phyloP scores from a whole-genome alignment of 1,284 basidiomycete genomes.

The Ceratobasidium sp. region DNA sequence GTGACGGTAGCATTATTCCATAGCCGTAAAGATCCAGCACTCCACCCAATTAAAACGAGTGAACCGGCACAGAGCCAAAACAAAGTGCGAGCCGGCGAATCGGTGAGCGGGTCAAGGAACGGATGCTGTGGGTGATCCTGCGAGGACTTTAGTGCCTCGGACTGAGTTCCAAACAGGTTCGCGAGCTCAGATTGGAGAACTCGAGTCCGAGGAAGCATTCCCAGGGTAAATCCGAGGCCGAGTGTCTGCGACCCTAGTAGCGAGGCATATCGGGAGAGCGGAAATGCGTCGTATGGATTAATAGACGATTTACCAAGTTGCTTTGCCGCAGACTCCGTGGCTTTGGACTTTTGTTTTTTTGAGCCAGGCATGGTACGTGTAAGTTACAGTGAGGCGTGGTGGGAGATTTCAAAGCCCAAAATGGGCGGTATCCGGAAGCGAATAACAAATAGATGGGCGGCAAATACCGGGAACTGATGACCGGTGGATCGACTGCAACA shows the following conservation, averaged over 20 bases:
- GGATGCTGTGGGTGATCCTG: conserved; percentile 68
- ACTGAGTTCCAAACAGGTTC: conserved; percentile 43
- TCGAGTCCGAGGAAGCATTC: conserved; percentile 69
- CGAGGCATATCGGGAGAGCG: conserved; percentile 66
- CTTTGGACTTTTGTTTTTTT: conserved; percentile 17
- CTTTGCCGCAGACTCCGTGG: background rate
- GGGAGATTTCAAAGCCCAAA: background rate
- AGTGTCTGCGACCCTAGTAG: conserved; percentile 73
- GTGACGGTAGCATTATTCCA: conserved; percentile 51
- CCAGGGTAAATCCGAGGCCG: conserved; percentile 67
- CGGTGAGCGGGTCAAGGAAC: conserved; percentile 70
- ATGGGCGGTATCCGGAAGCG: background rate
- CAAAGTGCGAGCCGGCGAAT: conserved; percentile 65
- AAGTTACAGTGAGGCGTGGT: background rate
- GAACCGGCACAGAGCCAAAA: conserved; percentile 66
- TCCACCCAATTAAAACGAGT: conserved; percentile 69
- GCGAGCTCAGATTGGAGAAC: conserved; percentile 44
- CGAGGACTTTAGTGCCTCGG: conserved; percentile 50
- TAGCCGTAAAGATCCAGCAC: conserved; percentile 67
- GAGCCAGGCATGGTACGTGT: background rate
- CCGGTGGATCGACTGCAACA: background rate
- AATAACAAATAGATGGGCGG: background rate
- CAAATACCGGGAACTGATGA: background rate
- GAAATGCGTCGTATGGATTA: conserved; percentile 40
- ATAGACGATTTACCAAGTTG: background rate